phyloP scores from a whole-genome alignment of 441 rosid genomes.

The Pelargonium fulgidum region DNA sequence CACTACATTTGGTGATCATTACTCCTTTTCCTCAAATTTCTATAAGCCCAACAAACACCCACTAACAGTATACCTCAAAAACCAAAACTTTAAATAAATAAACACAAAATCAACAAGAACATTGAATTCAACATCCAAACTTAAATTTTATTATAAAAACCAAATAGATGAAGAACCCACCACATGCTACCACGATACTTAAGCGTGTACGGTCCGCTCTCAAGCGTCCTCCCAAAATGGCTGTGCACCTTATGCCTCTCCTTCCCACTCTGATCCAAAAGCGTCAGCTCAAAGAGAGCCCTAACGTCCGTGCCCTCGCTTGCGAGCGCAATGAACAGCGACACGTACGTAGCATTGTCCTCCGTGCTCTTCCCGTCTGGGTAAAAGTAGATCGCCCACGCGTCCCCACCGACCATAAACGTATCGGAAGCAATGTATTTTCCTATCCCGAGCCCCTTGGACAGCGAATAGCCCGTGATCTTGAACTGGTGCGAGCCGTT shows the following conservation, averaged over 20 bases:
- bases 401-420: constrained; percentile 73
- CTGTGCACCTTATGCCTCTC: constrained; percentile 82
- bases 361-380: constrained; percentile 96
- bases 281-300: constrained; percentile 86
- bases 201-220: constrained; percentile 90
- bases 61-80: not conserved
- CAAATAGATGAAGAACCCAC: constrained; percentile 33
- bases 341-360: constrained; percentile 72
- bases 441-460: constrained; percentile 83
- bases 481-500: constrained; percentile 87
- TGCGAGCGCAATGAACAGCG: constrained; percentile 82
- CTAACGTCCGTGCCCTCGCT: constrained; percentile 93
- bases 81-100: not conserved
- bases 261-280: constrained; percentile 90
- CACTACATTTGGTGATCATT: no score
- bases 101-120: not conserved
- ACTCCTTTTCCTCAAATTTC: no score
- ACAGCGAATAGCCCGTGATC: constrained; percentile 75
- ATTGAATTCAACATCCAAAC: constrained; percentile 4
- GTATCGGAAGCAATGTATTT: constrained; percentile 82
- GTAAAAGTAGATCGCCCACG: constrained; percentile 92
- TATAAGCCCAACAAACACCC: no score
- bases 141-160: not conserved
- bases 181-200: constrained; percentile 99
- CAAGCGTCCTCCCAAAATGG: constrained; percentile 90